Evolutionary conservation across 192 early-diverging fungal genomes (phyloP), one percentile per base, ranked within the genome.

Genomic region (Phycomyces blakesleeanus): DNA sequence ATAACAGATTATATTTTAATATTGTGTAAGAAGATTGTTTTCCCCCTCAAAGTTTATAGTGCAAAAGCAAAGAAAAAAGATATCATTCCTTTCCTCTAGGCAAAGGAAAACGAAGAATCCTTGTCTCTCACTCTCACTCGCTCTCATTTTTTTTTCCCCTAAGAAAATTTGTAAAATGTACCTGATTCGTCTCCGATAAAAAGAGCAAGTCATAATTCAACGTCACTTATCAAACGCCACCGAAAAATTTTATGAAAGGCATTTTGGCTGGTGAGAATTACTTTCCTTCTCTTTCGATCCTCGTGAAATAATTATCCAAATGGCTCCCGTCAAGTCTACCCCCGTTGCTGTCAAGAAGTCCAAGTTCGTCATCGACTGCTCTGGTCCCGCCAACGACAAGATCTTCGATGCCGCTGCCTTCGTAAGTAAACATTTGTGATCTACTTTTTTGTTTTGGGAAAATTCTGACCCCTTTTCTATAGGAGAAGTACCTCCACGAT

Each of bases 401-500:
- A 96, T 98, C 85, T 91, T 98, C 74, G 94, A 98, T 84, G 83
- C 85, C 65, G 92, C 93, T 76, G 89, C 90, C 70, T 98, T 97
- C 76, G 90, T 87, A 78, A 78, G 85, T 49, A 9, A 37, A 9
- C 26, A 22, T 29, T 52, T 52, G n/a, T n/a, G n/a, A n/a, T n/a
- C n/a, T 20, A 52, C 39, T 64, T 61, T 60, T 51, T 54, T 55
- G 16, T 40, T 57, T 57, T 57, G 16, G 16, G 16, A 20, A 5
- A 21, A 50, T 3, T 15, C 55, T 55, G 38, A 25, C 24, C 60
- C n/a, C 20, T 7, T 59, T 40, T 20, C 37, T 64, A 68, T 68
- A 88, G 87, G 93, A 97, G 83, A 97, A 96, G 88, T 98, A 88
- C 87, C 88, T 98, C 67, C 93, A 94, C 79, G 95, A 97, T 82